Evolutionary conservation across 768 basidiomycete species (phyloP).

Genomic region (Naganishia vaughanmartiniae): DNA sequence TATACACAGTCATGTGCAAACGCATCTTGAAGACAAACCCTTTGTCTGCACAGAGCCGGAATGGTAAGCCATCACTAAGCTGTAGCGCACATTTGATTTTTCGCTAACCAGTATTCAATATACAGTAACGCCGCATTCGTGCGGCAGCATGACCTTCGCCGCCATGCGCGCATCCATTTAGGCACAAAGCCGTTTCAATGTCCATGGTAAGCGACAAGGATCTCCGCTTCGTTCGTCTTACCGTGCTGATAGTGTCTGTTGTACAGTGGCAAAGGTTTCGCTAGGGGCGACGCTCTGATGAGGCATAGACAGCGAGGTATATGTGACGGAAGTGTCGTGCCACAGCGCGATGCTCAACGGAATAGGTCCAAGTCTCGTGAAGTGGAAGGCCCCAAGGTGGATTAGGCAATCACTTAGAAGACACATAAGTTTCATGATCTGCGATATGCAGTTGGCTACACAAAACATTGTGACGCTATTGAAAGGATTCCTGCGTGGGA

Average conservation of each 20-base stretch:
- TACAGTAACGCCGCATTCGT: conserved; percentile 54
- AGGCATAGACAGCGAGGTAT: conserved; percentile 55
- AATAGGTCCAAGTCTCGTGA: neutral
- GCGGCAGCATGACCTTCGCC: conserved; percentile 54
- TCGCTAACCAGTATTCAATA: neutral
- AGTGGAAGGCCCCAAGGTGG: neutral
- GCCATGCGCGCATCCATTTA: conserved; percentile 54
- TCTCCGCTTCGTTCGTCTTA: neutral
- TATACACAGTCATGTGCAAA: conserved; percentile 55
- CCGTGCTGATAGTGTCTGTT: neutral
- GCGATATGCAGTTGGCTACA: too few relatives aligned
- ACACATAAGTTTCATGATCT: too few relatives aligned
- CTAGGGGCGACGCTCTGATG: conserved; percentile 55
- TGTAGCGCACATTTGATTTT: neutral
- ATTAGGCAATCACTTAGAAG: neutral
- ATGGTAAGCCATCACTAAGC: conserved; percentile 48
- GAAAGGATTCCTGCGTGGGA: too few relatives aligned
- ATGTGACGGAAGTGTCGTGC: conserved; percentile 52
- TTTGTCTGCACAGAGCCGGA: conserved; percentile 52
- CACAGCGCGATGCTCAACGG: conserved; percentile 21
- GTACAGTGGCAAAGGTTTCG: conserved; percentile 54
- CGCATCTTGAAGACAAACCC: conserved; percentile 56
- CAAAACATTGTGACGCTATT: too few relatives aligned
- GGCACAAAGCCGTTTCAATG: conserved; percentile 55
- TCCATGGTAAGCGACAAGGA: conserved; percentile 49